Evolutionary conservation across 306 rosid species (phyloP), one percentile per base, ranked within the genome.

Genomic region (Quercus rubra): DNA sequence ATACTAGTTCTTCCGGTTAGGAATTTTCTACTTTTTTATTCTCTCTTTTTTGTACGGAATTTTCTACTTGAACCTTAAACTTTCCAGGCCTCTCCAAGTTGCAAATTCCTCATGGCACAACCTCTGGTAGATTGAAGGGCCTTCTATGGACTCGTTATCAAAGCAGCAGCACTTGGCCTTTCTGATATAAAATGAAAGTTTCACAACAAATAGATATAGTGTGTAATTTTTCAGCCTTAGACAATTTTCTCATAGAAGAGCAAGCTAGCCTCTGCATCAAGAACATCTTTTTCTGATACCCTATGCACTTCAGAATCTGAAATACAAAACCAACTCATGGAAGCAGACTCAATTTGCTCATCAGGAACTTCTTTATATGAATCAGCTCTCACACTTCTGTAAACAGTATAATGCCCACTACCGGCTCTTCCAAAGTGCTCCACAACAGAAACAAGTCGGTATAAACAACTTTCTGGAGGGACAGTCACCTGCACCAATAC

Each of bases 381-480:
- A 74, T 87, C 75, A 73, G 67, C 75, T 74, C 79, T 79, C 74
- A 57, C 86, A 49, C 94, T 79, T 86, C 97, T 90, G 81, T 91
- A 91, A 71, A 92, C 94, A n/a, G 91, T 95, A 87, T 95, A 95
- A 89, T 95, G 99, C 76, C 99, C 98, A 2, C 93, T 81, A 38
- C 97, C 97, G 4, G 94, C 89, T 81, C 74, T 84, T 80, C 98
- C 99, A 72, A 86, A 91, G 83, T 95, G 98, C 81, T 91, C 94
- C 81, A 93, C 98, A 19, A 87, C 92, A 61, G 98, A 88, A 87
- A 89, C 96, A 66, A 95, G 90, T 76, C 31, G 90, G 77, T 95
- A 91, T 64, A 88, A 83, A 76, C 87, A 84, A 54, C 87, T 57
- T 81, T 86, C 85, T 70, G 80, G 66, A 51, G 92, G 74, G 55